Evolutionary conservation across 2,329 filamentous ascomycete genomes (phyloP), one percentile per base, ranked within the genome.

Genomic region (Colletotrichum lindemuthianum): DNA sequence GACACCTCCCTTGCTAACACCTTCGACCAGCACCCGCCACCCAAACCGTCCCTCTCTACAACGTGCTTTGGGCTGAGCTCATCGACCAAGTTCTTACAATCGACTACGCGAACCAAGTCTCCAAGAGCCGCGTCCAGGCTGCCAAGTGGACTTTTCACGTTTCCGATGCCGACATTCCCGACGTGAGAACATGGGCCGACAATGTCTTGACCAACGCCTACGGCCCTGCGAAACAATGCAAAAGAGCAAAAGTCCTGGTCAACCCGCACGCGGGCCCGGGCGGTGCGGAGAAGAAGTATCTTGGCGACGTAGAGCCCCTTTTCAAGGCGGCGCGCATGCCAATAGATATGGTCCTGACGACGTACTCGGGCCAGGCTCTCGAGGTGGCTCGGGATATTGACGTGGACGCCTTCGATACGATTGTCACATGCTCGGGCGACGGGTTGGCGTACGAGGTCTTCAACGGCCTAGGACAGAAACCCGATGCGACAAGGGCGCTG

Each of bases 241-340:
- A 93, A 76, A 88, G 92, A 50, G 89, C 96, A 67, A 97, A 96
- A 75, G 89, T 98, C 11, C 81, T 98, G 47, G 85, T 99, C 67
- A 99, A 99, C 76, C 96, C 96, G 0, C 91, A 94, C 71, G 92
- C 93, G 12, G 96, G 96, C 0, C 91, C 93, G 45, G 95, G 95
- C 44, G 80, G 78, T 45, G 95, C 93, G 1, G 79, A 86, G 66
- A 91, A 88, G 73, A 84, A 89, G 68, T 98, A 93, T 85, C 80
- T 88, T 60, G 85, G 84, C 48, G 85, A 95, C 68, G 91, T 94
- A 49, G 89, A 90, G 72, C 94, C 95, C 8, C 85, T 99, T 39
- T 89, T 99, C 66, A 87, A 89, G 13, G 93, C 93, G 0, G 94
- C 96, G 1, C 84, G 87, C 56, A 96, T 95, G 81, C 78, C 85